These are phyloP conservation scores for Magnolia kwangsiensis DNA, from an alignment of 164 flowering plant species.

Conservation along the genomic window DNA sequence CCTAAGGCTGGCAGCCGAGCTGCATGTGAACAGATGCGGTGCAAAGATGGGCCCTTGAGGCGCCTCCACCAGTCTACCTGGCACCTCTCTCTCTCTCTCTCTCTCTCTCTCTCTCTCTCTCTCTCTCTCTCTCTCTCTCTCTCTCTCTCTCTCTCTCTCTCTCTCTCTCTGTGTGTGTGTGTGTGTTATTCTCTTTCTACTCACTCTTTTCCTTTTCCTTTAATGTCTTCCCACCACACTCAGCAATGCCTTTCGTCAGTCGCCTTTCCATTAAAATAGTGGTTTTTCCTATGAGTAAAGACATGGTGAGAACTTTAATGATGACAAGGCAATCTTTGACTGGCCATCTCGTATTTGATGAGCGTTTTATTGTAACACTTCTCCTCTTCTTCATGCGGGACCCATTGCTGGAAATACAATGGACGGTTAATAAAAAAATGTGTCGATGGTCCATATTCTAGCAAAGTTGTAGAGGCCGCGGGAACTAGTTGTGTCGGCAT, in stretches of 20 bases:
- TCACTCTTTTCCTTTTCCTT: background rate
- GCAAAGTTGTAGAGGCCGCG: background rate
- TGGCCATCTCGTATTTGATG: background rate
- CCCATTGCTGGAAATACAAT: background rate
- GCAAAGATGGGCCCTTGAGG: background rate
- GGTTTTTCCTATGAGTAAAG: constrained; percentile 1
- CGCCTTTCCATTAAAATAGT: background rate
- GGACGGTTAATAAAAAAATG: background rate
- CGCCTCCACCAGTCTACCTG: background rate
- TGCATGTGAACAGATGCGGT: background rate
- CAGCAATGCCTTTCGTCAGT: background rate
- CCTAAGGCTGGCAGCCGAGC: background rate
- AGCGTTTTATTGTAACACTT: background rate
- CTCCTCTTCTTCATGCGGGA: background rate
- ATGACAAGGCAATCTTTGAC: background rate
- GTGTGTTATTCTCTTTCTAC: background rate
- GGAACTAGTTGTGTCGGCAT: background rate
- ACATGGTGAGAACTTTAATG: background rate
- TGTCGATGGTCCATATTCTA: background rate
- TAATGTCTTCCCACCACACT: background rate
- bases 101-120: background rate
- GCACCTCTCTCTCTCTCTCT: background rate
- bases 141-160: background rate
- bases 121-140: background rate
- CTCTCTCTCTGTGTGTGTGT: too few species aligned